phyloP scores from a whole-genome alignment of 306 rosid species.

The Prunus persica region Prunus_persica_NCBIv2 NC_034016.1:21316001-21316500 shows the following conservation, averaged over 20 bases:
- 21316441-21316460: conserved; percentile 70
- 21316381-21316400: conserved; percentile 56
- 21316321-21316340: conserved; percentile 40
- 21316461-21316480: conserved; percentile 46
- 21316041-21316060: conserved; percentile 61
- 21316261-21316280: conserved; percentile 49
- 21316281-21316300: conserved; percentile 48
- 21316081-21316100: conserved; percentile 11
- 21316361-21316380: conserved; percentile 54
- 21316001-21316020: conserved; percentile 73
- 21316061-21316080: conserved; percentile 23
- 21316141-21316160: conserved; percentile 73
- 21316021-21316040: conserved; percentile 70
- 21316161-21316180: conserved; percentile 57
- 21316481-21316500: not conserved
- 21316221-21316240: conserved; percentile 73
- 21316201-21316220: conserved; percentile 84
- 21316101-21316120: not conserved
- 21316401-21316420: conserved; percentile 58
- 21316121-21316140: conserved; percentile 18
- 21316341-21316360: conserved; percentile 48
- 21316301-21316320: conserved; percentile 46
- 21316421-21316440: conserved; percentile 56
- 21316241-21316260: conserved; percentile 55
- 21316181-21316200: conserved; percentile 86